Conservation (phyloP, 164 flowering plant species). For the Warburgia ugandensis region DNA sequence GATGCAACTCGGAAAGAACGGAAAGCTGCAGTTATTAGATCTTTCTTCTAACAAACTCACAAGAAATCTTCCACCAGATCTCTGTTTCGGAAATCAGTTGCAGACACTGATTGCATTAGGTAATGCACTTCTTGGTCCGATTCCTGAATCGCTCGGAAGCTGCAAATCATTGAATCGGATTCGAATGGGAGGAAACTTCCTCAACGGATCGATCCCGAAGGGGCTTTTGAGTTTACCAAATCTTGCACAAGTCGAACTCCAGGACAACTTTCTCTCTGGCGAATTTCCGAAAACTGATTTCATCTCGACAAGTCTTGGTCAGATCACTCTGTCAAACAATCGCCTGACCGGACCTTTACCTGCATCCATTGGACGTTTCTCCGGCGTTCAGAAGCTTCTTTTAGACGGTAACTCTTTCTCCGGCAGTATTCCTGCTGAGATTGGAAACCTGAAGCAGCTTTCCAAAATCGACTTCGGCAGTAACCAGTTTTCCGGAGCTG, state of each 20-base stretch:
- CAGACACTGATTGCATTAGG: constrained; percentile 71
- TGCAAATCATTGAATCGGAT: constrained; percentile 65
- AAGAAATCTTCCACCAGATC: constrained; percentile 57
- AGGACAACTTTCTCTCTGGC: constrained; percentile 64
- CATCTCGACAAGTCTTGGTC: constrained; percentile 49
- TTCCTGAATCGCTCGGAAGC: constrained; percentile 69
- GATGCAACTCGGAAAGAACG: constrained; percentile 51
- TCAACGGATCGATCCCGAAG: constrained; percentile 81
- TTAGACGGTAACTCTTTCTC: constrained; percentile 81
- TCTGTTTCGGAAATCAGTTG: constrained; percentile 62
- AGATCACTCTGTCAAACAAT: constrained; percentile 80
- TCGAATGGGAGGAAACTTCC: constrained; percentile 80
- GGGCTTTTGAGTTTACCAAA: constrained; percentile 66
- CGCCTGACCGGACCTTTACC: constrained; percentile 69
- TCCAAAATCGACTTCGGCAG: constrained; percentile 84
- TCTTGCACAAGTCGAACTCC: constrained; percentile 78
- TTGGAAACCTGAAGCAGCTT: constrained; percentile 80
- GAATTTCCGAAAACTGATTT: constrained; percentile 48
- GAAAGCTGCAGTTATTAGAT: constrained; percentile 55
- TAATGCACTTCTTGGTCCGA: constrained; percentile 75
- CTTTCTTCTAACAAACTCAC: constrained; percentile 83
- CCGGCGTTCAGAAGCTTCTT: constrained; percentile 82
- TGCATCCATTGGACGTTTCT: constrained; percentile 62
- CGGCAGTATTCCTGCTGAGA: constrained; percentile 66
- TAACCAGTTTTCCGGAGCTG: constrained; percentile 61